Conservation (phyloP, 345 rosid species). For the Sonneratia alba region DNA sequence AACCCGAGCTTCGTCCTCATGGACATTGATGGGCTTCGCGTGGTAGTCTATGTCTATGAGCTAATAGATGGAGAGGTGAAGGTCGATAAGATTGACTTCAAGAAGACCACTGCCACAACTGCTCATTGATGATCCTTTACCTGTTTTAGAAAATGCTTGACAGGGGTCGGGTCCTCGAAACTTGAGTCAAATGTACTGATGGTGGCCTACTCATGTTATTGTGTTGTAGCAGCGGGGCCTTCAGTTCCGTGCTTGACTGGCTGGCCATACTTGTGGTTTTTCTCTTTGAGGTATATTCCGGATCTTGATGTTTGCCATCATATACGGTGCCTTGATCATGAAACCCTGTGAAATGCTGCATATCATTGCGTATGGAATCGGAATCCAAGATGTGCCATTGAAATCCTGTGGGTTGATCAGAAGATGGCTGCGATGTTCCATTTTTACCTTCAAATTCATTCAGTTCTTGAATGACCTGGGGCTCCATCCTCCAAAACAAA, state of each 20-base stretch:
- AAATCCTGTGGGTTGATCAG: too few species aligned
- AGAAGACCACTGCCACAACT: constrained; percentile 56
- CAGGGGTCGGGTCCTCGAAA: too few species aligned
- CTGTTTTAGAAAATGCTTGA: too few species aligned
- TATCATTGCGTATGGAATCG: too few species aligned
- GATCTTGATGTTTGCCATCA: not conserved
- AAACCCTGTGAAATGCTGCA: too few species aligned
- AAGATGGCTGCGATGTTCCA: too few species aligned
- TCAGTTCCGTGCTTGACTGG: not conserved
- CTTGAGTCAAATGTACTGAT: too few species aligned
- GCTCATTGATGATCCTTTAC: constrained; percentile 27
- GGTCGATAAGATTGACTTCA: constrained; percentile 96
- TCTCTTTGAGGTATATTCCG: not conserved
- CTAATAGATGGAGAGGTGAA: constrained; percentile 92
- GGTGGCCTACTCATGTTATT: not conserved
- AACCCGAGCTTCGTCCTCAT: constrained; percentile 94
- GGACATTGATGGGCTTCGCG: constrained; percentile 91
- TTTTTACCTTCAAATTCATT: too few species aligned
- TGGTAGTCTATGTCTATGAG: constrained; percentile 89
- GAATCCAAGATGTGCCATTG: too few species aligned
- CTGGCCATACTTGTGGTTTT: not conserved
- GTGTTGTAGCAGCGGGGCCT: not conserved
- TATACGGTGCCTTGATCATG: too few species aligned
- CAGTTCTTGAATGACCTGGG: too few species aligned
- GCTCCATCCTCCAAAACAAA: too few species aligned